Percentiles rank a stretch among this genome's conserved stretches.
These are phyloP conservation scores for Ophiostoma sp. DNA, from an alignment of 2,329 filamentous ascomycete species.

Conservation along the genomic window DNA sequence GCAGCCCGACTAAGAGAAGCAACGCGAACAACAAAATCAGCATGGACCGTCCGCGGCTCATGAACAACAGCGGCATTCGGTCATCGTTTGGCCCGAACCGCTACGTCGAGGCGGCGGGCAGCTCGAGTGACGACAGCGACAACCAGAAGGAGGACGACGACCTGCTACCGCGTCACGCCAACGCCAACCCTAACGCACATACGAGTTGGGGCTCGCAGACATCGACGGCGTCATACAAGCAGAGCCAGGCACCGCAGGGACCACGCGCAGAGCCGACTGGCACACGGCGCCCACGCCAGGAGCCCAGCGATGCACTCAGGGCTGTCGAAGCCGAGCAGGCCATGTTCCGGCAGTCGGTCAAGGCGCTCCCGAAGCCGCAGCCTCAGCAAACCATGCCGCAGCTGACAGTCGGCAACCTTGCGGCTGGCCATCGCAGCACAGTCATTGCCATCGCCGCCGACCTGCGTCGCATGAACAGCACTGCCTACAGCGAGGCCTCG, in stretches of 20 bases:
- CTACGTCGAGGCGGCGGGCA: not conserved
- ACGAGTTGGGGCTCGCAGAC: too few relatives aligned
- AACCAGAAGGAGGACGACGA: constrained; percentile 17
- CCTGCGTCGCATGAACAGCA: constrained; percentile 54
- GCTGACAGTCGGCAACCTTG: constrained; percentile 1
- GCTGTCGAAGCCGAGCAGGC: constrained; percentile 12
- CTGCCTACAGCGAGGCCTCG: constrained; percentile 41
- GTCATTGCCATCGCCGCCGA: constrained; percentile 45
- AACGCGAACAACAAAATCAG: not conserved
- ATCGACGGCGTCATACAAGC: too few relatives aligned
- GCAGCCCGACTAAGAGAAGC: not conserved
- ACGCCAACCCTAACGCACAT: not conserved
- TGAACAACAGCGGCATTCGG: constrained; percentile 9
- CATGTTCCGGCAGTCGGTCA: constrained; percentile 4
- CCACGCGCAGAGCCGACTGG: not conserved
- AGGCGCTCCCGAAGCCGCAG: not conserved
- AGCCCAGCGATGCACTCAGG: constrained; percentile 18
- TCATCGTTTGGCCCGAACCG: constrained; percentile 11
- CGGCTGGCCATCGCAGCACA: constrained; percentile 11
- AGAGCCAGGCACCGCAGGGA: not conserved
- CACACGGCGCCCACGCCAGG: constrained; percentile 16
- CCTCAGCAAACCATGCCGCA: not conserved
- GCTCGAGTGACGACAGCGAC: not conserved
- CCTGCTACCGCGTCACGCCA: constrained; percentile 3
- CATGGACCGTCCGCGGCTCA: too few relatives aligned